Percentiles rank a stretch among this genome's conserved stretches.
Conservation (phyloP, 2,329 filamentous ascomycete genomes). For the Talaromyces sp. region DNA sequence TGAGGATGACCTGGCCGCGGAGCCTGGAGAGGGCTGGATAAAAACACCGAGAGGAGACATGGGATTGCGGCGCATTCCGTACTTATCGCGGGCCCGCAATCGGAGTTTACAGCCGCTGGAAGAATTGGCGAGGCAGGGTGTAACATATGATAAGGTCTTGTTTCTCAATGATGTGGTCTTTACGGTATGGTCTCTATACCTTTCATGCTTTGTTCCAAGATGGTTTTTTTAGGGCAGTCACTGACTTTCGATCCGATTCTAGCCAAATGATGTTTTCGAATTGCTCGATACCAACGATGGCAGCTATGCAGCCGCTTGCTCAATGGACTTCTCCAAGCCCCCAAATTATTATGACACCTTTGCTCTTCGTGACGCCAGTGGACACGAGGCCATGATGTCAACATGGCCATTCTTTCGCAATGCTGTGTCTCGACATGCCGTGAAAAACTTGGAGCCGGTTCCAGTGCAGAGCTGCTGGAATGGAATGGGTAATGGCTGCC, state of each 20-base stretch:
- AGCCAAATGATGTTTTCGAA: slow-evolving; percentile 56
- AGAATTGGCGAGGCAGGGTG: slow-evolving; percentile 53
- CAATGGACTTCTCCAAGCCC: slow-evolving; percentile 69
- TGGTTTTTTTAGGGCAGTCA: background rate
- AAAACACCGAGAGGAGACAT: slow-evolving; percentile 56
- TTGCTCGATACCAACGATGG: slow-evolving; percentile 62
- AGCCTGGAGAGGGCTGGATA: slow-evolving; percentile 63
- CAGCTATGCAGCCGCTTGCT: slow-evolving; percentile 69
- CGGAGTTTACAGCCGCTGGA: slow-evolving; percentile 62
- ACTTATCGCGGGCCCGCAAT: slow-evolving; percentile 67
- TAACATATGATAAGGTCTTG: slow-evolving; percentile 60
- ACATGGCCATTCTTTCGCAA: slow-evolving; percentile 67
- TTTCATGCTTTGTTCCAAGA: background rate
- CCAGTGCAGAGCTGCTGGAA: slow-evolving; percentile 71
- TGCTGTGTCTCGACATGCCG: slow-evolving; percentile 53
- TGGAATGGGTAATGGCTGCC: slow-evolving; percentile 55
- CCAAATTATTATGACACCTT: slow-evolving; percentile 75
- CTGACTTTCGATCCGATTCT: slow-evolving; percentile 17
- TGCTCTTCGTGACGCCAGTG: slow-evolving; percentile 68
- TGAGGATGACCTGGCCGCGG: slow-evolving; percentile 55
- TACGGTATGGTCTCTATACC: slow-evolving; percentile 29
- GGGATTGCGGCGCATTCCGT: slow-evolving; percentile 69
- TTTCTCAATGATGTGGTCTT: slow-evolving; percentile 59
- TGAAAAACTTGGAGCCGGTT: slow-evolving; percentile 57
- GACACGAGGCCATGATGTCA: slow-evolving; percentile 64